Conservation (phyloP, 2,329 filamentous ascomycete species). For the Myriosclerotinia duriaeana region DNA sequence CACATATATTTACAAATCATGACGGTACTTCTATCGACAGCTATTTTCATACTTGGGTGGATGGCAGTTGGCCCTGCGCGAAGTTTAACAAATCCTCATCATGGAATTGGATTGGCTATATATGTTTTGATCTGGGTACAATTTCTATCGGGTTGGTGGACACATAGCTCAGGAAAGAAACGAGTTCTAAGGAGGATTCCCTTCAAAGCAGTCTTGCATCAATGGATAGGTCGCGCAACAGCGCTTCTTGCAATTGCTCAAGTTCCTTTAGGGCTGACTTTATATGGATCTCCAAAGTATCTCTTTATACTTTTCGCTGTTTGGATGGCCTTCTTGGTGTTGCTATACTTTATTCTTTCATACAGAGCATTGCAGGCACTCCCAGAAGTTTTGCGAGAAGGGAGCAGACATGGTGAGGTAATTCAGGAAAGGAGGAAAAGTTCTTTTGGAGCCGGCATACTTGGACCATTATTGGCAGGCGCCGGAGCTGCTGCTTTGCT, state of each 20-base stretch:
- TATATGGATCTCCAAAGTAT: slow-evolving; percentile 85
- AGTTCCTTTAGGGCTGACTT: slow-evolving; percentile 81
- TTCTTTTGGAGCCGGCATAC: slow-evolving; percentile 47
- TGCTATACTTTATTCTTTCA: slow-evolving; percentile 77
- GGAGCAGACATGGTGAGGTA: slow-evolving; percentile 46
- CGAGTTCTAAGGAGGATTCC: slow-evolving; percentile 48
- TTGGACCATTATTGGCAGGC: slow-evolving; percentile 56
- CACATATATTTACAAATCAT: slow-evolving; percentile 75
- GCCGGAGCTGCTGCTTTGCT: slow-evolving; percentile 57
- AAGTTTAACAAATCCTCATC: slow-evolving; percentile 77
- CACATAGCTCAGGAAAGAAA: slow-evolving; percentile 45
- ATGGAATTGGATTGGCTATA: slow-evolving; percentile 78
- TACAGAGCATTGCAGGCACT: slow-evolving; percentile 61
- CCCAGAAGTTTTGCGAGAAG: slow-evolving; percentile 40
- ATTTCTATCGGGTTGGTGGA: slow-evolving; percentile 65
- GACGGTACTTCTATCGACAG: slow-evolving; percentile 65
- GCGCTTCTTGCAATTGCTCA: slow-evolving; percentile 82
- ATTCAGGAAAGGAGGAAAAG: slow-evolving; percentile 48
- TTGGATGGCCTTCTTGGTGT: slow-evolving; percentile 69
- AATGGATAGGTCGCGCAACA: slow-evolving; percentile 79
- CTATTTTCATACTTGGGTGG: slow-evolving; percentile 72
- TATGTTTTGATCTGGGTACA: slow-evolving; percentile 73
- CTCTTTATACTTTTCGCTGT: slow-evolving; percentile 85
- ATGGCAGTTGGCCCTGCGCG: slow-evolving; percentile 73
- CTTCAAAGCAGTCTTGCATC: slow-evolving; percentile 59